Conservation (phyloP, 805 yeast species). For the Yarrowia keelungensis region DNA sequence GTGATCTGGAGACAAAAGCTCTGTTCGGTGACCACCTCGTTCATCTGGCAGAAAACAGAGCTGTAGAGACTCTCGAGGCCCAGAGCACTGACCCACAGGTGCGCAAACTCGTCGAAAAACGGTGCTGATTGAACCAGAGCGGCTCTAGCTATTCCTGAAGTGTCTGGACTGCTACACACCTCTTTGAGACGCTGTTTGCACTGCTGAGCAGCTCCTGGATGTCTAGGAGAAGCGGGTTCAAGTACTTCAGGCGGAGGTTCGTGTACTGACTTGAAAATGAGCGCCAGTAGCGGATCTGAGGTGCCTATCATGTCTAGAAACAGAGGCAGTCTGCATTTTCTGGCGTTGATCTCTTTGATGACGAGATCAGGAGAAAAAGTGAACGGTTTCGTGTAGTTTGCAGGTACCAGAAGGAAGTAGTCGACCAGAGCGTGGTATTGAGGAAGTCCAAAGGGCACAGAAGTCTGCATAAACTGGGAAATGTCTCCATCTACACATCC, state of each 20-base stretch:
- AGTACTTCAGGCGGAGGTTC: not conserved
- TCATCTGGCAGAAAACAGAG: constrained; percentile 44
- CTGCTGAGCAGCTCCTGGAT: constrained; percentile 9
- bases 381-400: constrained; percentile 36
- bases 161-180: constrained; percentile 29
- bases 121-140: constrained; percentile 40
- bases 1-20: constrained; percentile 42
- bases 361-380: constrained; percentile 34
- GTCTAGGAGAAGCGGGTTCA: not conserved
- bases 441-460: constrained; percentile 43
- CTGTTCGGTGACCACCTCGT: constrained; percentile 39
- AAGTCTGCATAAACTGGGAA: constrained; percentile 40
- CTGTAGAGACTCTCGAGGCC: constrained; percentile 41
- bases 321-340: constrained; percentile 16
- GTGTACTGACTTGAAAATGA: constrained; percentile 22
- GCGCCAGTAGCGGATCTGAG: constrained; percentile 14
- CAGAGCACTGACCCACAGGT: constrained; percentile 41
- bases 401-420: constrained; percentile 42
- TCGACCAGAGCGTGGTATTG: constrained; percentile 40
- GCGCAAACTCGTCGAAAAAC: constrained; percentile 44
- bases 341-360: constrained; percentile 31
- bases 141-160: constrained; percentile 42
- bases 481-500: constrained; percentile 7
- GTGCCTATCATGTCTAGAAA: constrained; percentile 31
- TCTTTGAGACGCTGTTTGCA: constrained; percentile 16